Evolutionary conservation across 2,329 filamentous ascomycete species (phyloP), one percentile per base, ranked within the genome.

Genomic region (Fusarium haematococcum): DNA sequence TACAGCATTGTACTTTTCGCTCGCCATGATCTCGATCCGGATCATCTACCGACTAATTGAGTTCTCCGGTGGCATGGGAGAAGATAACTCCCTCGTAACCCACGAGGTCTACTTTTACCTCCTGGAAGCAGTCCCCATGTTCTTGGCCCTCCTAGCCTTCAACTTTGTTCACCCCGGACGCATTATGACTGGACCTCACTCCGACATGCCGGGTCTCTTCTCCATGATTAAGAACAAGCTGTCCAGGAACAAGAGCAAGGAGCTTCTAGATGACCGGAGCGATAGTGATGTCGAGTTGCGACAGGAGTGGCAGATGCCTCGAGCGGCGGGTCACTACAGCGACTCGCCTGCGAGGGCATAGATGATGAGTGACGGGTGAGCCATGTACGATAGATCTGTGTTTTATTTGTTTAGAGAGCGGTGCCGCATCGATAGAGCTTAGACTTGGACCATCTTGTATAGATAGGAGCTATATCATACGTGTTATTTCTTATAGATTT

Each of bases 11-110:
- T 86, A 85, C 69, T 73, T 78, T 25, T 83, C 80, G 0, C 75
- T 85, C 0, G 52, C 74, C 7, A 80, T 84, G 69, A 84, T 85
- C 30, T 80, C 81, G 0, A 75, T 84, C 18, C 86, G 88, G 16
- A 91, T 91, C 69, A 82, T 89, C 63, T 91, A 87, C 79, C 86
- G 89, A 4, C 80, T 91, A 2, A 76, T 83, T 20, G 88, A 91
- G 70, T 90, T 87, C 74, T 84, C 84, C 0, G 81, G 81, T 1
- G 86, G 85, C 0, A 75, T 84, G 35, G 73, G 66, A 0, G 61
- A 72, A 10, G 74, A 80, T 1, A 80, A 79, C 7, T 41, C 63
- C 0, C 54, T 79, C 0, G 57, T 68, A 0, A 76, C 75, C 0
- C 81, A 86, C 20, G 86, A 88, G 75, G 82, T 81, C 64, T 88